Percentiles rank a stretch among this genome's conserved stretches.
phyloP scores from a whole-genome alignment of 202 grass and related monocot genomes.

The Panicum virgatum region DNA sequence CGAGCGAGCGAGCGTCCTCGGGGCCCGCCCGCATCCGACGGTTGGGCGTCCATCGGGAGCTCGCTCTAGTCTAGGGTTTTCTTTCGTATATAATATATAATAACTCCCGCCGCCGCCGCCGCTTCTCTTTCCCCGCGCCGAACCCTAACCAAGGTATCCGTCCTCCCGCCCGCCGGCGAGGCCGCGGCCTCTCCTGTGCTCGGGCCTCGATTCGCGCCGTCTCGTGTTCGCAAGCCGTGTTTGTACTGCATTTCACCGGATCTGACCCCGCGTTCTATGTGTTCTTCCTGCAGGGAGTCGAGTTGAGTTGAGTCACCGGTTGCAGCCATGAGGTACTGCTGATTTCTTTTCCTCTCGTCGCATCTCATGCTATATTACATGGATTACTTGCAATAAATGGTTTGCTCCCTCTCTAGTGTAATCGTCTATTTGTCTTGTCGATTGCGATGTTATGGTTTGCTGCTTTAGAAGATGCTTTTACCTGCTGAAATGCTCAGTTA shows the following conservation, averaged over 20 bases:
- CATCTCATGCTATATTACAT: not conserved
- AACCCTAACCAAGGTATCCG: conserved; percentile 8
- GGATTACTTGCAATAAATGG: not conserved
- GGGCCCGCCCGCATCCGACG: not conserved
- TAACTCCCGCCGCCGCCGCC: conserved; percentile 5
- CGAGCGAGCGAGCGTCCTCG: too few relatives aligned
- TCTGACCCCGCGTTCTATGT: not conserved
- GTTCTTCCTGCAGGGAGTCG: not conserved
- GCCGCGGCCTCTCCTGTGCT: too few relatives aligned
- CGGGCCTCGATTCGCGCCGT: not conserved
- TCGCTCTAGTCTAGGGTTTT: conserved; percentile 47
- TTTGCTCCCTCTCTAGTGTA: not conserved
- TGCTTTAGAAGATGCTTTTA: not conserved
- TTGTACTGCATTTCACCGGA: not conserved
- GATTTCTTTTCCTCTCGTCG: not conserved
- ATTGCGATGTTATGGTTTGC: not conserved
- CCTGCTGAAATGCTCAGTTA: not conserved
- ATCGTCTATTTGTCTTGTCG: too few relatives aligned
- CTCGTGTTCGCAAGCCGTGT: not conserved
- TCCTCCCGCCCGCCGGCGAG: not conserved
- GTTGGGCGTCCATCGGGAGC: not conserved
- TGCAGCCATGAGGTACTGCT: conserved; percentile 50
- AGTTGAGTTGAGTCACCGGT: not conserved
- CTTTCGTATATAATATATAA: not conserved
- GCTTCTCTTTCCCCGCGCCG: not conserved